A percentile compares a stretch with the other conserved stretches of the same genome.
These are phyloP conservation scores for Balakata baccata DNA, from an alignment of 345 rosid genomes.

Conservation along the genomic window DNA sequence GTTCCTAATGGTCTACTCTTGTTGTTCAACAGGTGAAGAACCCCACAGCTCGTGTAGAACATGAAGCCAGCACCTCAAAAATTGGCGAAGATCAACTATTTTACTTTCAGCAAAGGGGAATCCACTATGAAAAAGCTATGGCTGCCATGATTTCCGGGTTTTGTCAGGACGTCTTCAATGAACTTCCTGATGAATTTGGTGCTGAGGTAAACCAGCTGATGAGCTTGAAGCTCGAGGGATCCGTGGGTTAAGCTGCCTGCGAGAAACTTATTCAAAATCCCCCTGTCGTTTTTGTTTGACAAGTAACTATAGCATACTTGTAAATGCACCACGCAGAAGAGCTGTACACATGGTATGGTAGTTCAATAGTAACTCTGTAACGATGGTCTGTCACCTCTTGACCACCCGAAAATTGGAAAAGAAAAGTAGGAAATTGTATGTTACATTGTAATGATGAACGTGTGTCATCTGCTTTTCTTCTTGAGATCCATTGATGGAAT, in stretches of 20 bases:
- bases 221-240: constrained; percentile 93
- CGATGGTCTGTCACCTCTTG: too few relatives aligned
- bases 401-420: too few relatives aligned
- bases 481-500: too few relatives aligned
- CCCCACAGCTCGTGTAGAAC: constrained; percentile 83
- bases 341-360: too few relatives aligned
- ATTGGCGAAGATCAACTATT: constrained; percentile 90
- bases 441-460: too few relatives aligned
- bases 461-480: too few relatives aligned
- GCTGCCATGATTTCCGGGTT: constrained; percentile 97
- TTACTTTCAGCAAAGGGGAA: constrained; percentile 96
- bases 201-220: constrained; percentile 88
- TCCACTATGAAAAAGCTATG: constrained; percentile 92
- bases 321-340: too few relatives aligned
- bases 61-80: constrained; percentile 96
- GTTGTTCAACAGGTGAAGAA: constrained; percentile 61
- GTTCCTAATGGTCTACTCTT: constrained; percentile 8
- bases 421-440: too few relatives aligned
- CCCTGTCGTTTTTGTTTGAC: too few relatives aligned
- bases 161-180: constrained; percentile 85
- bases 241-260: constrained; percentile 58
- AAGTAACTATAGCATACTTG: too few relatives aligned
- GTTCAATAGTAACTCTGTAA: too few relatives aligned
- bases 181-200: constrained; percentile 87
- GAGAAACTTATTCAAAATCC: not conserved